Conservation (phyloP, 148 eudicot species). For the Oxyria digyna region DNA sequence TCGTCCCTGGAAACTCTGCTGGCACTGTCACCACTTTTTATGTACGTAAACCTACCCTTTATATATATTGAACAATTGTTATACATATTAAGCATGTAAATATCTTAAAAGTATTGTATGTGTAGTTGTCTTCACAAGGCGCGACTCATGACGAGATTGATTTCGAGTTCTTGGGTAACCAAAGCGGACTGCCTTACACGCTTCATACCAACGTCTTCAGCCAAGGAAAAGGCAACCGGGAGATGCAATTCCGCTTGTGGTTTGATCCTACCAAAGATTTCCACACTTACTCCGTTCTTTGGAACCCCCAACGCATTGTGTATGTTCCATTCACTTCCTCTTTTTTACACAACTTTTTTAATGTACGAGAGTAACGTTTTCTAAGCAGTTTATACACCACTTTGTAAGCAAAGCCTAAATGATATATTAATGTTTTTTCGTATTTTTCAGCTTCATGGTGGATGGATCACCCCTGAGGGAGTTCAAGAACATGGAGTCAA, state of each 20-base stretch:
- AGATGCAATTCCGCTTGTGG: constrained; percentile 77
- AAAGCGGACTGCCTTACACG: constrained; percentile 70
- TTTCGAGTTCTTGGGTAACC: constrained; percentile 79
- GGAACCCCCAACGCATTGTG: constrained; percentile 35
- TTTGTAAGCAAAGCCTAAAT: too few species aligned
- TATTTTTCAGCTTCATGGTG: constrained; percentile 29
- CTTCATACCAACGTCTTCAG: constrained; percentile 71
- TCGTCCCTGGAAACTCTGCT: constrained; percentile 76
- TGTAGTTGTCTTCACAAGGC: constrained; percentile 5
- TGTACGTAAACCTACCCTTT: too few species aligned
- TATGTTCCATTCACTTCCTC: neutral
- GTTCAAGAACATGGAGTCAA: constrained; percentile 43
- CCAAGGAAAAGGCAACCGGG: constrained; percentile 63
- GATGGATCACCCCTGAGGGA: constrained; percentile 39
- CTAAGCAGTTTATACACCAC: too few species aligned
- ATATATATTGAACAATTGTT: too few species aligned
- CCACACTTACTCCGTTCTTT: constrained; percentile 60
- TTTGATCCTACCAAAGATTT: constrained; percentile 64
- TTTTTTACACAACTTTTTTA: too few species aligned
- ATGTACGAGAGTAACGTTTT: too few species aligned
- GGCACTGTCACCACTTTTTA: constrained; percentile 95
- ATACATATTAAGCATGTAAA: too few species aligned
- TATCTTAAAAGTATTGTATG: too few species aligned
- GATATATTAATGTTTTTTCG: neutral
- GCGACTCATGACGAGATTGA: constrained; percentile 55